Conservation (phyloP, 495 filamentous ascomycete genomes). For the Schizothecium vesticola region DNA sequence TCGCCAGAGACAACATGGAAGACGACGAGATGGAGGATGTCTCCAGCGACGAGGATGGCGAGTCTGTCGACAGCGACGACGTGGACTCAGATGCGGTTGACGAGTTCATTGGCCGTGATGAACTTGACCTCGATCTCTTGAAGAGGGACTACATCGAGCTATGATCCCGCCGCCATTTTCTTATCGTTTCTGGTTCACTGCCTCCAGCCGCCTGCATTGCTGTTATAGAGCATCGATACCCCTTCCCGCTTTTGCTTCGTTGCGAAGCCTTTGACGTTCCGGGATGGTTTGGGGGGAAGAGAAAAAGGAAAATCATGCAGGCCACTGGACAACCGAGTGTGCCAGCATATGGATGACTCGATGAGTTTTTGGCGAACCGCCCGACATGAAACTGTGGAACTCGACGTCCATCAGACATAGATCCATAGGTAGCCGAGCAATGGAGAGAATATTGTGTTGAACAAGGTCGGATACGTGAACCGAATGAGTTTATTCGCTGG, state of each 20-base stretch:
- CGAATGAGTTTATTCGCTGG: not conserved
- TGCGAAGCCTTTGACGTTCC: not conserved
- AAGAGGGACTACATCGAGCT: slow-evolving; percentile 45
- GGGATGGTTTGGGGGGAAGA: not conserved
- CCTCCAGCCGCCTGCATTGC: slow-evolving; percentile 4
- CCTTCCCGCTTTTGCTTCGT: slow-evolving; percentile 4
- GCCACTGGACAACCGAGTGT: not conserved
- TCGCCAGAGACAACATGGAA: slow-evolving; percentile 18
- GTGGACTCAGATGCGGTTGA: slow-evolving; percentile 84
- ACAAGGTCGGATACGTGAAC: not conserved
- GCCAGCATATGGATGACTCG: not conserved
- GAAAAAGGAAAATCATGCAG: not conserved
- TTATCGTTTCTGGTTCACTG: not conserved
- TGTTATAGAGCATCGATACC: slow-evolving; percentile 17
- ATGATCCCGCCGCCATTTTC: slow-evolving; percentile 19
- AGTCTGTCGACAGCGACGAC: slow-evolving; percentile 75
- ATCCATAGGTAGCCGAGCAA: not conserved
- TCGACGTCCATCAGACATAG: not conserved
- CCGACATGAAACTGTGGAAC: not conserved
- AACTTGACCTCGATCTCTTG: slow-evolving; percentile 33
- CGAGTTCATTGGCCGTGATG: slow-evolving; percentile 55
- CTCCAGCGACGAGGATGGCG: slow-evolving; percentile 80
- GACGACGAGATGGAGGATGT: slow-evolving; percentile 66
- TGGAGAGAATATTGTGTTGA: not conserved
- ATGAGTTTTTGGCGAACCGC: not conserved